These are phyloP conservation scores for Erysimum cheiri DNA, from an alignment of 441 rosid species.

Conservation along the genomic window DNA sequence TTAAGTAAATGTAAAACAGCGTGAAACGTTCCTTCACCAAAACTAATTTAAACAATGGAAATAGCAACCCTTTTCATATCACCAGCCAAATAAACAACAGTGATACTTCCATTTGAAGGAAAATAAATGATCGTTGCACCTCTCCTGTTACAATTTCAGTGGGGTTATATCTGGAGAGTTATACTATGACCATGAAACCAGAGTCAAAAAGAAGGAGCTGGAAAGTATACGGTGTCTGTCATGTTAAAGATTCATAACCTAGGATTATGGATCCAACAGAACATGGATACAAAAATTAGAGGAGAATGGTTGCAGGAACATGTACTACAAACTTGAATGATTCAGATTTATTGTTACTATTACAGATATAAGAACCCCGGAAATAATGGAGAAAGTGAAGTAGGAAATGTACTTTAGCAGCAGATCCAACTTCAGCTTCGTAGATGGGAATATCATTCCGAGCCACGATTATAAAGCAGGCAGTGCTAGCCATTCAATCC, in stretches of 20 bases:
- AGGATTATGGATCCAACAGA: neutral
- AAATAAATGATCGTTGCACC: neutral
- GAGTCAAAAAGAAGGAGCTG: neutral
- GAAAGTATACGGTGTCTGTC: neutral
- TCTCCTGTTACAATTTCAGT: neutral
- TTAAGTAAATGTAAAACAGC: neutral
- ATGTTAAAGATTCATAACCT: neutral
- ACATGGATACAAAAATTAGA: neutral
- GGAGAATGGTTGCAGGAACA: constrained; percentile 4
- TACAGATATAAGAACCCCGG: neutral
- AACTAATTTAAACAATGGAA: neutral
- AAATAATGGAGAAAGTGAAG: neutral
- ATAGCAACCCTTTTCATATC: neutral
- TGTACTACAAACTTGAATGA: neutral
- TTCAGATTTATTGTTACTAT: neutral
- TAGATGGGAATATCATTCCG: constrained; percentile 93
- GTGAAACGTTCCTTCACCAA: neutral
- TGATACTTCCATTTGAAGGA: neutral
- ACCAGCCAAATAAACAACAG: neutral
- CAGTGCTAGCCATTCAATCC: constrained; percentile 74
- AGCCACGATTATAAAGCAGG: constrained; percentile 92
- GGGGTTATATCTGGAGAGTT: neutral
- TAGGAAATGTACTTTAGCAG: constrained; percentile 65
- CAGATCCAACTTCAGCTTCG: constrained; percentile 97
- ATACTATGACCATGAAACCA: neutral